Percentiles rank a stretch among this genome's conserved stretches.
These are phyloP conservation scores for Angophora floribunda DNA, from an alignment of 345 rosid genomes.

Conservation along the genomic window DNA sequence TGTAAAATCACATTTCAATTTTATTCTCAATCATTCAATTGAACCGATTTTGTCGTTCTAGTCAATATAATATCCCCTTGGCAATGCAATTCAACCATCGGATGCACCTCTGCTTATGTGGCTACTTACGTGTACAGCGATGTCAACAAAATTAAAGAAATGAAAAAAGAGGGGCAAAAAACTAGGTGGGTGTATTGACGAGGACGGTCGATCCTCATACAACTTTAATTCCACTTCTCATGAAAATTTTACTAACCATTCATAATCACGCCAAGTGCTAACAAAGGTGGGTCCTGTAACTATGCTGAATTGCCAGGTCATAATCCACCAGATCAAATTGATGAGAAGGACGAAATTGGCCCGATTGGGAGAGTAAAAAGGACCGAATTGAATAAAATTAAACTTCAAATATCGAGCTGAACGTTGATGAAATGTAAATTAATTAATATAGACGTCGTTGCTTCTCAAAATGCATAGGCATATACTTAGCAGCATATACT, in stretches of 20 bases:
- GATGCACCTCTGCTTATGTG: neutral
- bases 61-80: neutral
- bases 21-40: neutral
- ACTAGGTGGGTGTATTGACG: too few relatives aligned
- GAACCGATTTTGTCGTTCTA: too few relatives aligned
- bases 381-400: rapidly evolving
- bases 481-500: neutral
- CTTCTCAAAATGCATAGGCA: neutral
- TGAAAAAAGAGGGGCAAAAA: too few relatives aligned
- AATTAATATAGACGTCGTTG: rapidly evolving
- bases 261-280: rapidly evolving
- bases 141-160: too few relatives aligned
- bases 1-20: too few relatives aligned
- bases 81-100: neutral
- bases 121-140: too few relatives aligned
- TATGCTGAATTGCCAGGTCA: rapidly evolving
- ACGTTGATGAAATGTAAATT: rapidly evolving
- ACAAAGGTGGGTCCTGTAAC: neutral
- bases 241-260: rapidly evolving
- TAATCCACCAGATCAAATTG: rapidly evolving
- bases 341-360: rapidly evolving
- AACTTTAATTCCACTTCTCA: neutral
- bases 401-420: rapidly evolving
- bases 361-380: neutral
- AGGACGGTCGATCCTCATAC: neutral